Base-by-base conservation (phyloP, 2,329 filamentous ascomycete genomes). In the Xylariaceae sp. region DNA sequence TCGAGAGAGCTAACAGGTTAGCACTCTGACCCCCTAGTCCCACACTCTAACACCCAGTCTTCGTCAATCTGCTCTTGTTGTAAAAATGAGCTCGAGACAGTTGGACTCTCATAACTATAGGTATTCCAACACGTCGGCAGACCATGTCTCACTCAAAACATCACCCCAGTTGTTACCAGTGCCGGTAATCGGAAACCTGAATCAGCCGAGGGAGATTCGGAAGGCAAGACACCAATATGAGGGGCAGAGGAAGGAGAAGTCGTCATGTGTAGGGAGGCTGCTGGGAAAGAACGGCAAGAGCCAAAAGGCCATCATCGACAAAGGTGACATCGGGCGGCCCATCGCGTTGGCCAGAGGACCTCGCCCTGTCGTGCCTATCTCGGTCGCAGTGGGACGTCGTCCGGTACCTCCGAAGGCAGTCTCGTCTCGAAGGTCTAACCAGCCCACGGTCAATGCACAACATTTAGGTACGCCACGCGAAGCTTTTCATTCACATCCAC, bases 401-500 rank as follows among this genome's bases (percentile, higher is more conserved):
- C 5, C 5, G 19, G 1, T n/a, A 13, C 21, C 5, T 19, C 14
- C 9, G 11, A 36, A 18, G 7, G 12, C 11, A 5, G 11, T 13
- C 16, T 28, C 31, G 26, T 30, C 31, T 12, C 3, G 17, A 18
- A 26, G 9, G 4, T 34, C 43, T 9, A 43, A 40, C 9, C 16
- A 29, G 16, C 16, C 17, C 12, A 26, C 9, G 4, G 27, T 48
- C 12, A 21, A 43, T 9, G 17, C n/a, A 9, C 36, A 31, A 14
- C 44, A 46, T 15, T 42, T 54, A 5, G 50, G 51, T 7, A 31
- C 23, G 1, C 23, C 17, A 17, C n/a, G 42, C 3, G 51, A 57
- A 9, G 52, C 52, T 4, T 36, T 57, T 2, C 35, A 43, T n/a
- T 56, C 53, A 11, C 45, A 56, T 24, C 50, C 8, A 33, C 43